These are phyloP conservation scores for Fusarium camptoceras DNA, from an alignment of 2,329 filamentous ascomycete species.

Conservation along the genomic window DNA sequence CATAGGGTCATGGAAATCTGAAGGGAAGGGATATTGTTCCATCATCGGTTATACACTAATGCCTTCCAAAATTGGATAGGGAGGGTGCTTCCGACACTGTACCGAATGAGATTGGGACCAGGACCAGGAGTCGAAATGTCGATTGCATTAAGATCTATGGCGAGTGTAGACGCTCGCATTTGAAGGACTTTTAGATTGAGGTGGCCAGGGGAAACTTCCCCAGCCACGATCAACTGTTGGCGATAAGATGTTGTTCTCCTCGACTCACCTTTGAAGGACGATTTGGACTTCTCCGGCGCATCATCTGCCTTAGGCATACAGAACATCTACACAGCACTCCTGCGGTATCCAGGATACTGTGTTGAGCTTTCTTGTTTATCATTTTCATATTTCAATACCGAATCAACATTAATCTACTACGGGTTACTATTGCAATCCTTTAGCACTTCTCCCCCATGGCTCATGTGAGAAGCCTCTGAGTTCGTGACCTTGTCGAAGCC, in stretches of 20 bases:
- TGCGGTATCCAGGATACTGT: background rate
- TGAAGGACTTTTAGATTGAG: background rate
- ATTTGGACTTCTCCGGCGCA: no score
- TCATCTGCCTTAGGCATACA: background rate
- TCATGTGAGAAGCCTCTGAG: background rate
- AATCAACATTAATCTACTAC: background rate
- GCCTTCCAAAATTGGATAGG: background rate
- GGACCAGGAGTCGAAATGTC: no score
- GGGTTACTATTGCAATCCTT: no score
- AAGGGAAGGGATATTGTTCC: no score
- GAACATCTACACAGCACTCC: background rate
- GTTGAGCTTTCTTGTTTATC: background rate
- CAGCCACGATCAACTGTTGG: background rate
- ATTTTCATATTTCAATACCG: background rate
- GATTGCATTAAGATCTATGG: background rate
- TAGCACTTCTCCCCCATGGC: no score
- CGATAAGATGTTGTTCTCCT: background rate
- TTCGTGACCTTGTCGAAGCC: background rate
- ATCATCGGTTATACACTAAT: background rate
- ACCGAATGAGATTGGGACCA: background rate
- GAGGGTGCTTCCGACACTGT: background rate
- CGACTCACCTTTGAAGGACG: background rate
- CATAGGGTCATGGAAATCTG: background rate
- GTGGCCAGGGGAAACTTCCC: background rate
- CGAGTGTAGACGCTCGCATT: background rate